phyloP scores from a whole-genome alignment of 2,329 filamentous ascomycete species.

The Monilinia polystroma region DNA sequence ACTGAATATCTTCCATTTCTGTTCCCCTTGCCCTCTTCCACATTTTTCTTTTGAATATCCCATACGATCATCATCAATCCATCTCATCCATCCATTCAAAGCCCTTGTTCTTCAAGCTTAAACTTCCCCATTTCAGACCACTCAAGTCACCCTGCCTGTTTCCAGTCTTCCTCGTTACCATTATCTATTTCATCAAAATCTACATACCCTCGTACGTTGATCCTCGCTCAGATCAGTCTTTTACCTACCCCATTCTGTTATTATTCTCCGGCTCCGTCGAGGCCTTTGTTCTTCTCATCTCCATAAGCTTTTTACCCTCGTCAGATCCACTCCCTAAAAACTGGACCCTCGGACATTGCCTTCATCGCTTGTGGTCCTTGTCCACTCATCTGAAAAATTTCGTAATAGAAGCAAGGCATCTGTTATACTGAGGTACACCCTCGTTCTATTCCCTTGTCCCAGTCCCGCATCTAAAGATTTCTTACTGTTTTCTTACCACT shows the following conservation, averaged over 20 bases:
- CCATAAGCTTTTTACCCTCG: slow-evolving; percentile 32
- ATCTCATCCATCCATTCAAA: slow-evolving; percentile 20
- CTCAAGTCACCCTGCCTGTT: slow-evolving; percentile 17
- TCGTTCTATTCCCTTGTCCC: slow-evolving; percentile 37
- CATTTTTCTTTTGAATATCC: slow-evolving; percentile 9
- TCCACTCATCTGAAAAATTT: slow-evolving; percentile 35
- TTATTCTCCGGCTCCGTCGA: slow-evolving; percentile 33
- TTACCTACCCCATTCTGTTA: slow-evolving; percentile 28
- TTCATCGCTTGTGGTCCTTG: slow-evolving; percentile 33
- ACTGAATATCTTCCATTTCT: slow-evolving; percentile 24
- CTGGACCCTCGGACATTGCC: slow-evolving; percentile 39
- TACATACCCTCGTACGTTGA: slow-evolving; percentile 28
- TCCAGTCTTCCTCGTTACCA: slow-evolving; percentile 24
- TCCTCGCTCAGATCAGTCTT: slow-evolving; percentile 39
- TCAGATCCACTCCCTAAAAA: slow-evolving; percentile 37
- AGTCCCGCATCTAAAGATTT: slow-evolving; percentile 27
- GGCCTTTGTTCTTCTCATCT: slow-evolving; percentile 24
- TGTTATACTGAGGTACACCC: slow-evolving; percentile 41
- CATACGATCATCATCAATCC: slow-evolving; percentile 15
- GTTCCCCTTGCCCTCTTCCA: slow-evolving; percentile 22
- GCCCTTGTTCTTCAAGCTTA: slow-evolving; percentile 23
- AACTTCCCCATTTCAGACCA: slow-evolving; percentile 18
- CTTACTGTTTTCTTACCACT: slow-evolving; percentile 29
- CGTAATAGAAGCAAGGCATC: slow-evolving; percentile 38
- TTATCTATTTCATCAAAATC: slow-evolving; percentile 25